Evolutionary conservation across 2,329 filamentous ascomycete species (phyloP).

Genomic region (Claviceps pazoutovae): DNA sequence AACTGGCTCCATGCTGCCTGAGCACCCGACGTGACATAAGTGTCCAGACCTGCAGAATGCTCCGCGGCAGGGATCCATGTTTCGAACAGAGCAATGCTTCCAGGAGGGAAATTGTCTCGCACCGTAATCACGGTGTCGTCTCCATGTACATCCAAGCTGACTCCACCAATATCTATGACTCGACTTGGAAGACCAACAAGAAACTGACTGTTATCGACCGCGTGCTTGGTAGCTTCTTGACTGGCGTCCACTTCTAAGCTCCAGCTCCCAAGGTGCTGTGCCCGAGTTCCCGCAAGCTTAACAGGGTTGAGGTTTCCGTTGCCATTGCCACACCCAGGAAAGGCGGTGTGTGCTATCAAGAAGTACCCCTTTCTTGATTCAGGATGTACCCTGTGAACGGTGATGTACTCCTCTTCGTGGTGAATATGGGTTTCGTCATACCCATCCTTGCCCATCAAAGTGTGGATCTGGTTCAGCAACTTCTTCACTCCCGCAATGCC

Average conservation of each 20-base stretch:
- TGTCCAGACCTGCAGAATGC: conserved; percentile 70
- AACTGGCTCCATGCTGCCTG: conserved; percentile 64
- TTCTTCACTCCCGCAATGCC: conserved; percentile 89
- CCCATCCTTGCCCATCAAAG: conserved; percentile 84
- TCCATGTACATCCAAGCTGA: conserved; percentile 56
- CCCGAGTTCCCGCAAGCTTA: conserved; percentile 69
- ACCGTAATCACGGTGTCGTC: conserved; percentile 69
- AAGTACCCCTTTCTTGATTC: conserved; percentile 89
- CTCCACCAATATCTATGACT: conserved; percentile 58
- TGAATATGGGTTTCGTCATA: conserved; percentile 95
- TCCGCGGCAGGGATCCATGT: conserved; percentile 88
- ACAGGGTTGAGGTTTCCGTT: conserved; percentile 71
- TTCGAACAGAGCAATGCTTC: conserved; percentile 88
- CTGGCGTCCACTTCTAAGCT: conserved; percentile 76
- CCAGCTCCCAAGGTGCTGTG: conserved; percentile 80
- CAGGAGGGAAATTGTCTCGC: conserved; percentile 74
- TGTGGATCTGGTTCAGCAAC: conserved; percentile 86
- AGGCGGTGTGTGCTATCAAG: conserved; percentile 89
- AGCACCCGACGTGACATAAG: conserved; percentile 70
- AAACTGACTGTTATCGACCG: conserved; percentile 53
- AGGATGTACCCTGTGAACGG: conserved; percentile 87
- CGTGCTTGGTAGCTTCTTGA: conserved; percentile 50
- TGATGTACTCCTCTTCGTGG: conserved; percentile 91
- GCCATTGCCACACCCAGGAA: conserved; percentile 75
- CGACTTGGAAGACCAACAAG: conserved; percentile 75